Base-by-base conservation (phyloP, 768 basidiomycete species). In the Pulveroboletus sp. region DNA sequence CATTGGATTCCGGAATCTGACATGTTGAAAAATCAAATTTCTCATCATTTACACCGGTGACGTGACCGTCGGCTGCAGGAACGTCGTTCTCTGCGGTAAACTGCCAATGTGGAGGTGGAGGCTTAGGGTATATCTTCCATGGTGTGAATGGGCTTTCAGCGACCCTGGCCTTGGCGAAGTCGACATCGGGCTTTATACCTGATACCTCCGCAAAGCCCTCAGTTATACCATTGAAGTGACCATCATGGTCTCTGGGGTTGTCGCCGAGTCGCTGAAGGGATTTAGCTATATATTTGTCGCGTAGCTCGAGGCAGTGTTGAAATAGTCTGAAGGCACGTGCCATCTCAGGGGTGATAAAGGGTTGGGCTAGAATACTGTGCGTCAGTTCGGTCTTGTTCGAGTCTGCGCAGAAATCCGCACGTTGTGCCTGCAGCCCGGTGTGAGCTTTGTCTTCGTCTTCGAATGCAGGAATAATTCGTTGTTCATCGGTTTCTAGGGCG, bases 101-200 rank as follows among this genome's bases (percentile, higher is more conserved):
- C 61, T 92, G 91, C 96, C 96, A 99, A 59, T 93, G 93, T 0
- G 94, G 95, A 4, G 91, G 89, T 0, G 96, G 96, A 5, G 96
- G 94, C 11, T 75, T 78, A 0, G 96, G 96, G 58, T 96, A 96
- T 56, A 97, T 87, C 46, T 78, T 80, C 96, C 96, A 99, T 5
- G 80, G 72, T 31, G 78, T 59, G 56, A 77, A 72, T 14, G 69
- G 62, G n/a, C 63, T 63, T 31, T 67, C 38, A 6, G 68, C 43
- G 1, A 42, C 51, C 44, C 58, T 65, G 23, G 58, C 53, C 13
- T 57, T 43, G 8, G 60, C 41, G 26, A 71, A 63, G 43, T 79
- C 71, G 12, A 72, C 76, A 57, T 89, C 82, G 1, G 86, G 83
- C 23, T 79, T 78, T 6, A 87, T 76, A 9, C 89, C 83, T 20